Conservation (phyloP, 331 rosid species). For the Malus hybrid region DNA sequence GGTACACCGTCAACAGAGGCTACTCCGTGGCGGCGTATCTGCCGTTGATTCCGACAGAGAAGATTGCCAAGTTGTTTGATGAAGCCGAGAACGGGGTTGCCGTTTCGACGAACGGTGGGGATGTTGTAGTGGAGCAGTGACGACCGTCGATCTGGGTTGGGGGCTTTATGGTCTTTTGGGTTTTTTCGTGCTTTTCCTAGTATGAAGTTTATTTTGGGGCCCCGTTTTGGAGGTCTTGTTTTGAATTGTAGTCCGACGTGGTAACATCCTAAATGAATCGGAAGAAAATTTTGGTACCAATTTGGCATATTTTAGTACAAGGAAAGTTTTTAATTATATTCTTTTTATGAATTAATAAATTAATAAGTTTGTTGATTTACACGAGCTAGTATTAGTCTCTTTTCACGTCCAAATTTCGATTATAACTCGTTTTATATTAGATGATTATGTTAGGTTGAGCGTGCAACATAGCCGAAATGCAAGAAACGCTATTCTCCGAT, state of each 20-base stretch:
- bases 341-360: too few species aligned
- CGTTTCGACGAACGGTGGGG: constrained; percentile 6
- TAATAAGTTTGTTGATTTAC: too few species aligned
- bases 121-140: background rate
- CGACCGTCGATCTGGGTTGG: background rate
- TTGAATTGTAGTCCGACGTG: background rate
- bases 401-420: too few species aligned
- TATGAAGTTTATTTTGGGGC: background rate
- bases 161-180: background rate
- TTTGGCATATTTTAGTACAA: too few species aligned
- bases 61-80: constrained; percentile 28
- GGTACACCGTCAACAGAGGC: constrained; percentile 21
- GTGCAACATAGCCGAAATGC: too few species aligned
- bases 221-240: background rate
- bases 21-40: constrained; percentile 16
- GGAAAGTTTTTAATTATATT: too few species aligned
- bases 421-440: too few species aligned
- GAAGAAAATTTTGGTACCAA: too few species aligned
- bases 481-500: too few species aligned
- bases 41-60: constrained; percentile 39
- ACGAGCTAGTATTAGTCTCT: too few species aligned
- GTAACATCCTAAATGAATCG: background rate
- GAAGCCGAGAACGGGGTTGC: constrained; percentile 16
- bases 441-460: too few species aligned
- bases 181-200: background rate